A percentile compares a stretch with the other conserved stretches of the same genome.
These are phyloP conservation scores for Arctostaphylos glauca DNA, from an alignment of 148 eudicot species.

Conservation along the genomic window DNA sequence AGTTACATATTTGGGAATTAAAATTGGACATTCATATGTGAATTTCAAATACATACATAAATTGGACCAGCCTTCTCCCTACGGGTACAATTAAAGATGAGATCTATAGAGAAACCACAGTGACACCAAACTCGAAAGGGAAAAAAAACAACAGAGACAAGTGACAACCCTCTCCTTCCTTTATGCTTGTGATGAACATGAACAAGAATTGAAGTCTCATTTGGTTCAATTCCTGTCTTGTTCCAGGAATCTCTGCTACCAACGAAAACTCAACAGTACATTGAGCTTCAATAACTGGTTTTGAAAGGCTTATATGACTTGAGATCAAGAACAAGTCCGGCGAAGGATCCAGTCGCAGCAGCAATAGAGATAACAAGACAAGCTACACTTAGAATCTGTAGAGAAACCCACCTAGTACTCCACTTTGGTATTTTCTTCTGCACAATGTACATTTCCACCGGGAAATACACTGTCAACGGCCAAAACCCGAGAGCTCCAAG, in stretches of 20 bases:
- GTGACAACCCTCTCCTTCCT: too few relatives aligned
- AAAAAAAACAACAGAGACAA: too few relatives aligned
- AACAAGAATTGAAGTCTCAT: neutral
- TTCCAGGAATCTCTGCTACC: neutral
- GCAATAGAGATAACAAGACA: conserved; percentile 36
- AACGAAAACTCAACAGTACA: too few relatives aligned
- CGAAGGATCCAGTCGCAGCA: conserved; percentile 38
- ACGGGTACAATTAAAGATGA: neutral
- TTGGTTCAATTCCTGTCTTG: neutral
- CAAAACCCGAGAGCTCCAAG: conserved; percentile 46
- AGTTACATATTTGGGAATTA: neutral
- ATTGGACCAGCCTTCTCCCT: neutral
- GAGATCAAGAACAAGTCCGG: conserved; percentile 33
- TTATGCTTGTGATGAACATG: neutral
- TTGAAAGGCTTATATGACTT: conserved; percentile 34
- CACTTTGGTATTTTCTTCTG: conserved; percentile 33
- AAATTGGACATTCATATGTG: neutral
- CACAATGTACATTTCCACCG: conserved; percentile 46
- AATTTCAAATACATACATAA: neutral
- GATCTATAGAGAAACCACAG: neutral
- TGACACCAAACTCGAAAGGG: neutral
- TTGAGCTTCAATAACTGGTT: conserved; percentile 19
- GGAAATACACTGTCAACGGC: conserved; percentile 44
- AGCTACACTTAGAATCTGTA: conserved; percentile 31
- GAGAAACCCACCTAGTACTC: conserved; percentile 37